Percentiles rank a stretch among this genome's conserved stretches.
Evolutionary conservation across 306 rosid species (phyloP).

Genomic region (Castanea crenata): DNA sequence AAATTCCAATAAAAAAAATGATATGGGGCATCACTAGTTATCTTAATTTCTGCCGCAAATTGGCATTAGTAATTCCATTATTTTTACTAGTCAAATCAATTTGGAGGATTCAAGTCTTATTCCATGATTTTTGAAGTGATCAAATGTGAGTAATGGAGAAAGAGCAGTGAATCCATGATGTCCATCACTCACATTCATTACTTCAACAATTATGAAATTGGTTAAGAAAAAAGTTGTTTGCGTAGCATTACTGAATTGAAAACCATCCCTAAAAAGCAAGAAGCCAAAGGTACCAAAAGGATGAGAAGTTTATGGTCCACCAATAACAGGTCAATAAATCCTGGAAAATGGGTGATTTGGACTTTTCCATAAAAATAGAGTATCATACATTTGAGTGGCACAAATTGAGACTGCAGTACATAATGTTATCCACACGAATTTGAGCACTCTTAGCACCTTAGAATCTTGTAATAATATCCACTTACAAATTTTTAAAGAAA

Average conservation of each 20-base stretch:
- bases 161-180: too few species aligned
- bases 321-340: not conserved
- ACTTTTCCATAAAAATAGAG: not conserved
- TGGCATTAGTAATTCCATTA: too few species aligned
- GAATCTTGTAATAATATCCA: conserved; percentile 49
- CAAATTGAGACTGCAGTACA: conserved; percentile 13
- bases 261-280: not conserved
- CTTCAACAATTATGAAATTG: too few species aligned
- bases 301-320: conserved; percentile 20
- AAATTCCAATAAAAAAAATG: too few species aligned
- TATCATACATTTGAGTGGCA: not conserved
- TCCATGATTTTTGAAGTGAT: too few species aligned
- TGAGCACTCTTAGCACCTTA: conserved; percentile 54
- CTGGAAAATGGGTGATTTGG: not conserved
- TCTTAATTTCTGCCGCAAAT: too few species aligned
- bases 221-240: too few species aligned
- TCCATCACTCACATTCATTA: too few species aligned
- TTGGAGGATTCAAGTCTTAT: too few species aligned
- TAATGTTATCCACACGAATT: conserved; percentile 49
- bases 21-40: too few species aligned
- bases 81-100: too few species aligned
- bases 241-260: not conserved
- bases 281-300: not conserved
- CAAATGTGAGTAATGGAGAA: too few species aligned
- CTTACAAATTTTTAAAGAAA: not conserved